These are phyloP conservation scores for Globomyces pollinis-pini DNA, from an alignment of 192 early-diverging fungal genomes.

Conservation along the genomic window DNA sequence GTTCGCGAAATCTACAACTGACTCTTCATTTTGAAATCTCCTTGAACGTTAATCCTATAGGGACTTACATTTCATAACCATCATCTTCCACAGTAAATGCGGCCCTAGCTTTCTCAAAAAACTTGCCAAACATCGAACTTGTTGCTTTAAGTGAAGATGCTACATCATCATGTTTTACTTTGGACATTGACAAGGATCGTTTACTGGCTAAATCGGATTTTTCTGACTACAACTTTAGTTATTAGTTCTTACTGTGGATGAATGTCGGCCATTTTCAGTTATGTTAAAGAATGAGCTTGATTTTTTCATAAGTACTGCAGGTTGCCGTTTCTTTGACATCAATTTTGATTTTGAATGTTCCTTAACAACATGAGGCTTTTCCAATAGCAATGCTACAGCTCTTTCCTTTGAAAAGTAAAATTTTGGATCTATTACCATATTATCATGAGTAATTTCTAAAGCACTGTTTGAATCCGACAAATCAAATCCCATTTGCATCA, in stretches of 20 bases:
- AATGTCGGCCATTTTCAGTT: too few relatives aligned
- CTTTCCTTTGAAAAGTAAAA: background rate
- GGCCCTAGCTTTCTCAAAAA: background rate
- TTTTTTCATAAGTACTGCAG: background rate
- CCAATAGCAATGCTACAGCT: background rate
- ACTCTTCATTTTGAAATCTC: too few relatives aligned
- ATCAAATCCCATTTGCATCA: conserved; percentile 6
- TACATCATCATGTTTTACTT: background rate
- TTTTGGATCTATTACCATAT: background rate
- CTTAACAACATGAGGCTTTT: background rate
- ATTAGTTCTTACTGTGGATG: too few relatives aligned
- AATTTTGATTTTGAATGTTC: background rate
- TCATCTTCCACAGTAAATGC: conserved; percentile 2
- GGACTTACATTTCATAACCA: background rate
- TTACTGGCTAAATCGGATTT: too few relatives aligned
- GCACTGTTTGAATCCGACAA: background rate
- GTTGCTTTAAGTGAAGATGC: background rate
- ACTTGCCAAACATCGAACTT: background rate
- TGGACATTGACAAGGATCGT: background rate
- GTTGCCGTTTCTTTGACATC: background rate
- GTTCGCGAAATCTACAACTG: background rate
- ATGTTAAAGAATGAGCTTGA: background rate
- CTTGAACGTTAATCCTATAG: too few relatives aligned
- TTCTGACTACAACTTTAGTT: background rate
- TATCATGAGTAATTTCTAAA: background rate